Base-by-base conservation (phyloP, 495 filamentous ascomycete species). In the Cenococcum geophilum region DNA sequence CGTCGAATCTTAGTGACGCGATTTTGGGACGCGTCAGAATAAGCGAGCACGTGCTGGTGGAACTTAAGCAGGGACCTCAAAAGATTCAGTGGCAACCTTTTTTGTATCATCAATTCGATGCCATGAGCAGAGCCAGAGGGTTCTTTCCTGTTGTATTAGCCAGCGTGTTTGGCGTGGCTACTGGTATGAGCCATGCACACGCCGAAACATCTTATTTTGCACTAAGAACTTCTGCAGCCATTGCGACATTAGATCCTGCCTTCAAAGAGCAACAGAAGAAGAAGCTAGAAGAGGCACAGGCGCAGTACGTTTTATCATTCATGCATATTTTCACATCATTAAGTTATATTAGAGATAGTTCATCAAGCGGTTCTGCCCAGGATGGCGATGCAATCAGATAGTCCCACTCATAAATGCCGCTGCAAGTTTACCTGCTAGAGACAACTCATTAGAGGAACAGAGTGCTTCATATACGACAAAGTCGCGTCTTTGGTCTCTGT, bases 191-290 rank as follows among this genome's bases (percentile, higher is more conserved):
- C 12, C 47, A 40, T 12, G 21, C 40, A 1, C 11, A 4, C 11
- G 40, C 6, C 14, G 11, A 14, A 21, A 23, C 18, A 21, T 6
- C 4, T 23, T n/a, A 12, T 35, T 27, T 32, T 34, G 21, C 40
- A 14, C 40, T 45, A 18, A 45, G 1, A 18, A 45, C 2, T 18
- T 55, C 22, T 49, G 6, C 34, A 42, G 51, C 22, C n/a, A 60
- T n/a, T 63, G 48, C 49, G 4, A 60, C 66, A 0, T 65, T 68
- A 16, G 58, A 58, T 25, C 12, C 25, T 14, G 66, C 59, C 23
- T 40, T 68, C n/a, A 55, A 65, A 27, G 66, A 52, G 37, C 58
- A 56, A 35, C 57, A 50, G 9, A 40, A 18, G 58, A 64, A 65
- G 36, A 55, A 40, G 18, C 35, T 68, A 3, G 59, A 60, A 40